These are phyloP conservation scores for Tylopilus intermedius DNA, from an alignment of 768 basidiomycete genomes.

Conservation along the genomic window DNA sequence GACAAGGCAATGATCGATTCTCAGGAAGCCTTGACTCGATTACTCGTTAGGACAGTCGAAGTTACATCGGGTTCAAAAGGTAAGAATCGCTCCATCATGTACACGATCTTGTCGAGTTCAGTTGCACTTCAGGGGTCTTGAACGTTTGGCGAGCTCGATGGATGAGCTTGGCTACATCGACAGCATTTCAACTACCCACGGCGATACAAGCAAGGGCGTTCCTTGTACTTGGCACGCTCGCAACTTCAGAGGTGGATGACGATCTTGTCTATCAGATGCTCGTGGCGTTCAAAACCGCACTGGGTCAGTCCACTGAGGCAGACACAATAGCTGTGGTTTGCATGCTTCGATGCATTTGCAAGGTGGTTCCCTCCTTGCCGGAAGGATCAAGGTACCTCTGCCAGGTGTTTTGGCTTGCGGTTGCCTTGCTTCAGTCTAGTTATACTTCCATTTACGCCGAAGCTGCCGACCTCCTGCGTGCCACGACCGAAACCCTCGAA, in stretches of 20 bases:
- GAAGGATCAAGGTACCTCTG: constrained; percentile 67
- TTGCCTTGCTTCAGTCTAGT: constrained; percentile 76
- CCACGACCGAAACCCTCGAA: constrained; percentile 62
- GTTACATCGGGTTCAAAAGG: constrained; percentile 65
- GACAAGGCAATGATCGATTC: constrained; percentile 56
- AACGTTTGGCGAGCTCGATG: constrained; percentile 92
- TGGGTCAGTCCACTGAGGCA: constrained; percentile 61
- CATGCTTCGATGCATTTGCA: constrained; percentile 84
- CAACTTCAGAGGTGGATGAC: constrained; percentile 82
- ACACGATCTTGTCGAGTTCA: constrained; percentile 4
- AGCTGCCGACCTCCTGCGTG: constrained; percentile 61
- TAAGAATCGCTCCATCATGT: constrained; percentile 30
- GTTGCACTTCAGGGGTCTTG: constrained; percentile 48
- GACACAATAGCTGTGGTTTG: constrained; percentile 72
- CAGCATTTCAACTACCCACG: constrained; percentile 85
- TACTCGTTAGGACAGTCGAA: constrained; percentile 62
- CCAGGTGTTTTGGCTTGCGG: constrained; percentile 83
- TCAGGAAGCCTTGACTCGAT: constrained; percentile 59
- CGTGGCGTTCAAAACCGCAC: constrained; percentile 73
- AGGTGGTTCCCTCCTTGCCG: constrained; percentile 66
- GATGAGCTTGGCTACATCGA: constrained; percentile 85
- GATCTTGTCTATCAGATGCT: constrained; percentile 92
- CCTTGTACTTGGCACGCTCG: constrained; percentile 76
- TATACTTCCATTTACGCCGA: constrained; percentile 66
- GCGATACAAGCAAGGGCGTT: constrained; percentile 87